These are phyloP conservation scores for Pleurotus salmoneostramineus DNA, from an alignment of 768 basidiomycete species.

Conservation along the genomic window DNA sequence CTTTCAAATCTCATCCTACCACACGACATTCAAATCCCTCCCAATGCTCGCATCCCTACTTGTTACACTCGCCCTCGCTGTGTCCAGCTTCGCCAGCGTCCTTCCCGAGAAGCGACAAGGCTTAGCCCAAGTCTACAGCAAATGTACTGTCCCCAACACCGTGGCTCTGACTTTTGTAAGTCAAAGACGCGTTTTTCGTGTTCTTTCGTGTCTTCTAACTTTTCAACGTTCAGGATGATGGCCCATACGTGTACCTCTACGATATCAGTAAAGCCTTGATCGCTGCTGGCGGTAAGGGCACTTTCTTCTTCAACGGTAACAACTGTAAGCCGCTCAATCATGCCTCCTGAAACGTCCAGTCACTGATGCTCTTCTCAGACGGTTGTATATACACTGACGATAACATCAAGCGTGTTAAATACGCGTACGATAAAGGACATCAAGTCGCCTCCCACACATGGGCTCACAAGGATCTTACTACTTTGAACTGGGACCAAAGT, in stretches of 20 bases:
- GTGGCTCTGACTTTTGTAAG: conserved; percentile 38
- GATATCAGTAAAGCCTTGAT: conserved; percentile 23
- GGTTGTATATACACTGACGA: conserved; percentile 33
- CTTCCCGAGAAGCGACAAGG: conserved; percentile 5
- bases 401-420: conserved; percentile 22
- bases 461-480: conserved; percentile 34
- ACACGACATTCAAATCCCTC: neutral
- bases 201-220: neutral
- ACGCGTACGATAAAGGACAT: conserved; percentile 36
- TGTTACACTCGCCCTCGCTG: conserved; percentile 1
- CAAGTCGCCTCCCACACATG: conserved; percentile 45
- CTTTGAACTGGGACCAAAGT: conserved; percentile 25
- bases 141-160: conserved; percentile 31
- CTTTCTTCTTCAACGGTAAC: conserved; percentile 23
- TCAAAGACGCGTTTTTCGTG: neutral
- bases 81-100: neutral
- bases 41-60: conserved; percentile 1
- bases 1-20: neutral
- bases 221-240: conserved; percentile 31
- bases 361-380: conserved; percentile 13
- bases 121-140: conserved; percentile 27
- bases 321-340: conserved; percentile 10
- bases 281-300: conserved; percentile 20
- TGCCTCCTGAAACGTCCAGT: neutral
- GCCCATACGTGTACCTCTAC: conserved; percentile 33